Evolutionary conservation across 139 green algal species (phyloP), one percentile per base, ranked within the genome.

Genomic region (Volvox africanus): DNA sequence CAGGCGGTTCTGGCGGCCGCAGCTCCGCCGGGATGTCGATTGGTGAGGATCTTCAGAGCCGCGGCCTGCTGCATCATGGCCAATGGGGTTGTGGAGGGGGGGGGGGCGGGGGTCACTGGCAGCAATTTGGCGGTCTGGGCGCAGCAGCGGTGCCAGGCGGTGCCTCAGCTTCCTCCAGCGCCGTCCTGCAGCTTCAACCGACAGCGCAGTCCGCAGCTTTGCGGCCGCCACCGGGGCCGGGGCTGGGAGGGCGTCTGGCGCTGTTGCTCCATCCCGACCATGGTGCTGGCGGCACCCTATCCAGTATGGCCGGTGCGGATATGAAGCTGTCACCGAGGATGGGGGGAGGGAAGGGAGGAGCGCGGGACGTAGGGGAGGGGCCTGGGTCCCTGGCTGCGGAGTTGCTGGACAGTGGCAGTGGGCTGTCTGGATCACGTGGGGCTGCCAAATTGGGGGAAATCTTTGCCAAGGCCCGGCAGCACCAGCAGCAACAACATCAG

Each of bases 221-320:
- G 37, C 19, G 79, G 37, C 36, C 37, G 37, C 37, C 37, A 36
- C 79, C 13, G 79, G 22, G 79, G 14, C 21, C 67, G 36, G 79
- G 37, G 2, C 37, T 21, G 0, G 37, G 79, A 19, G 37, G 79
- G 24, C 37, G 36, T 44, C 37, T 85, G 3, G 32, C 79, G 22
- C 44, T 85, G 79, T 17, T 85, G 79, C 79, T 85, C 22, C 79
- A 85, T 18, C 79, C 79, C 26, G 79, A 85, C 22, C 79, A 36
- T 12, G 36, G 67, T 50, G n/a, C 37, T 0, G 22, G 68, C 26
- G 2, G 33, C 21, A 50, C 79, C 2, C 6, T 85, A 21, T n/a
- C 44, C 3, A 28, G 35, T 36, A 50, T 85, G 37, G 79, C 79
- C 22, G 44, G 44, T 55, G 44, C 5, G 1, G 80, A 55, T 1